Conservation (phyloP, 306 rosid genomes). For the Prinsepia uniflora region DNA sequence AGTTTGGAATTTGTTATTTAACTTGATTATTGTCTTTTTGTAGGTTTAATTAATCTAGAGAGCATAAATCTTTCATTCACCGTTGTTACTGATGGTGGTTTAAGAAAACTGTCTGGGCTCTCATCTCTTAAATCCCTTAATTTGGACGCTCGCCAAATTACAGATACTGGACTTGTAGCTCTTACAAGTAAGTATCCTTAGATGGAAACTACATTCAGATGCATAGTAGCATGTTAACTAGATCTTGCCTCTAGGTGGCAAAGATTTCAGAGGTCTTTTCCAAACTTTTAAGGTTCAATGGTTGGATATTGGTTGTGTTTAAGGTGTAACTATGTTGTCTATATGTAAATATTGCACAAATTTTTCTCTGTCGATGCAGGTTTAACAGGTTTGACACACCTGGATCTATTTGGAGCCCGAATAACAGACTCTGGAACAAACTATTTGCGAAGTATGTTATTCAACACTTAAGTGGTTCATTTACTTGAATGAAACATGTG, state of each 20-base stretch:
- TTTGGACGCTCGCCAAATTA: constrained; percentile 83
- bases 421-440: constrained; percentile 81
- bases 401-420: constrained; percentile 92
- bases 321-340: not conserved
- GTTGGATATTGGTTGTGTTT: not conserved
- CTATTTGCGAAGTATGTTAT: constrained; percentile 62
- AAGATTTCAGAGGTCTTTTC: not conserved
- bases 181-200: constrained; percentile 59
- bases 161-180: constrained; percentile 75
- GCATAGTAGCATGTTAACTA: not conserved
- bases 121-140: constrained; percentile 86
- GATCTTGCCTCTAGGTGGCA: not conserved
- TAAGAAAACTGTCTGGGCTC: constrained; percentile 69
- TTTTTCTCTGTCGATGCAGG: constrained; percentile 43
- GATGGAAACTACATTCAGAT: constrained; percentile 5
- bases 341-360: not conserved
- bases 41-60: constrained; percentile 78
- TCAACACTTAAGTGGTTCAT: not conserved
- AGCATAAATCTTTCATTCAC: constrained; percentile 89
- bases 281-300: not conserved
- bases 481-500: not conserved
- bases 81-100: constrained; percentile 55
- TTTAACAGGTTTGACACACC: constrained; percentile 77
- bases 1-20: constrained; percentile 4
- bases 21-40: constrained; percentile 28